Evolutionary conservation across 1,284 basidiomycete species (phyloP), one percentile per base, ranked within the genome.

Genomic region (Apiotrichum domesticum): DNA sequence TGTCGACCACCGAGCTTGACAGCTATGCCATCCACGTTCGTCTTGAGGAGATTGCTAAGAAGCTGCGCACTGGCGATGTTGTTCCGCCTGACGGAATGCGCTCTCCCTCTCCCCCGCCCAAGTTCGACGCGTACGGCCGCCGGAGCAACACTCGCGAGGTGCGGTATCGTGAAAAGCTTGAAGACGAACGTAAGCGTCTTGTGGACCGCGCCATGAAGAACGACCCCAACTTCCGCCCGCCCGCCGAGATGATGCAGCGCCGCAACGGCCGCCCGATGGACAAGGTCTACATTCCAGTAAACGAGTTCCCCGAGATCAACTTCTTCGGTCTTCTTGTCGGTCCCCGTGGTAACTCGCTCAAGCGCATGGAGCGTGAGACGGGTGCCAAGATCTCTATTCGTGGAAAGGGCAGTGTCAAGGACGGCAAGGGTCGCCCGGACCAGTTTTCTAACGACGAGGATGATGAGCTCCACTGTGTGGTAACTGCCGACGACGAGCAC

Each of bases 251-350:
- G 46, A 71, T 73, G 49, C 91, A 94, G 74, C 88, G 91, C 70
- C 86, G 90, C 49, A 90, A 88, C 41, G 87, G 90, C 58, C 85
- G 91, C 51, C 92, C 93, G 13, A 88, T 87, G 48, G 96, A 99
- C 61, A 98, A 98, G 78, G 95, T 99, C 57, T 99, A 98, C 74
- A 94, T 99, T 62, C 96, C 96, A 34, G 92, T 98, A 70, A 97
- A 98, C 75, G 96, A 98, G 78, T 99, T 98, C 71, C 96, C 96
- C 4, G 95, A 98, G 78, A 98, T 99, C 81, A 99, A 99, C 77
- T 99, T 98, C 78, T 98, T 99, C 69, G 96, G 96, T 68, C 81
- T 99, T 59, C 84, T 99, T 58, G 95, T 99, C 62, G 96, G 96
- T 43, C 96, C 96, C 68, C 88, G 96, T 69, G 96, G 96, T 49